These are phyloP conservation scores for Lentinula guzmanii DNA, from an alignment of 768 basidiomycete species.

Conservation along the genomic window DNA sequence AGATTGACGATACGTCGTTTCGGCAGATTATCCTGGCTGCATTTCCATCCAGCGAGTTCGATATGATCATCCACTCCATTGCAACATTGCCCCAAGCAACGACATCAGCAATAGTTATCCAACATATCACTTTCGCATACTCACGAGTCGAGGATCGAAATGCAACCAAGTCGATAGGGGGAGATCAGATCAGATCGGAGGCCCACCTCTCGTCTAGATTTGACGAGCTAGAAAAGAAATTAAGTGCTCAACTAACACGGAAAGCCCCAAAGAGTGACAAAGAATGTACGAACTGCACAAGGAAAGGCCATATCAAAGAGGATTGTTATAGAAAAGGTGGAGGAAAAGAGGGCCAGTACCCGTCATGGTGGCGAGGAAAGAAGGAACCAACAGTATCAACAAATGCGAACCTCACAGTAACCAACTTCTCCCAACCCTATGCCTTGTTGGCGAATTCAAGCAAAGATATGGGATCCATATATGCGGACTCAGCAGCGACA, in stretches of 20 bases:
- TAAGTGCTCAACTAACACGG: background rate
- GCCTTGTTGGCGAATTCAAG: background rate
- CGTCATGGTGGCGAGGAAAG: background rate
- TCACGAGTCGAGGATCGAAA: background rate
- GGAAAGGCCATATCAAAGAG: background rate
- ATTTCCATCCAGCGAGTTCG: no score
- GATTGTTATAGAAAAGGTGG: background rate
- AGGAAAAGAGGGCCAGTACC: background rate
- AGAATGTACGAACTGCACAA: background rate
- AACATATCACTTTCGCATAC: background rate
- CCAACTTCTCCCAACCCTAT: background rate
- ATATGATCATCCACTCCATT: no score
- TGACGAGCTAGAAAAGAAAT: background rate
- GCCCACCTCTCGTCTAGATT: background rate
- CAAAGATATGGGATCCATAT: background rate
- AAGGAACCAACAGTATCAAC: background rate
- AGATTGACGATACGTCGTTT: no score
- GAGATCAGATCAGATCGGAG: background rate
- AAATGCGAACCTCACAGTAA: background rate
- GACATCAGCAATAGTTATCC: background rate
- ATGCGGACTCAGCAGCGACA: background rate
- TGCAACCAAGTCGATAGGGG: background rate
- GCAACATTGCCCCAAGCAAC: no score
- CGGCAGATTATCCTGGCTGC: no score
- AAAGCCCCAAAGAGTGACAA: background rate